phyloP scores from a whole-genome alignment of 257 asterid species.

The Solanum bulbocastanum region DNA sequence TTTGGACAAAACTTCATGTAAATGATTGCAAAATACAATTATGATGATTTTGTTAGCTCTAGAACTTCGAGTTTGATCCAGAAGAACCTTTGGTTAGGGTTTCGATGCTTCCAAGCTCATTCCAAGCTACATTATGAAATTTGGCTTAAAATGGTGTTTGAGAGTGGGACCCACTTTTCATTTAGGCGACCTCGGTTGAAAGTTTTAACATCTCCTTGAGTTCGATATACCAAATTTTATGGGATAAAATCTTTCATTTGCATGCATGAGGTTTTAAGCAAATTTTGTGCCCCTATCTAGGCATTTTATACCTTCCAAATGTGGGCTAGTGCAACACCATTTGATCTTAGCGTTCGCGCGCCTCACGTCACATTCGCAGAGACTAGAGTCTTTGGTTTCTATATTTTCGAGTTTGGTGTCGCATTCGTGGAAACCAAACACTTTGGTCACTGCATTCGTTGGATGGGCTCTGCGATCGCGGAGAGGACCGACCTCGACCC shows the following conservation, averaged over 20 bases:
- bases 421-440: neutral
- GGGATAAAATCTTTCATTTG: neutral
- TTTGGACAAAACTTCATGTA: neutral
- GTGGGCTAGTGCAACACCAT: neutral
- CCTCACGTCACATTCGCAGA: neutral
- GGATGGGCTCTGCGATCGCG: neutral
- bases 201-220: neutral
- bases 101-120: neutral
- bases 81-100: neutral
- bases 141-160: neutral
- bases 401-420: neutral
- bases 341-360: neutral
- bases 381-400: neutral
- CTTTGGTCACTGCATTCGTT: neutral
- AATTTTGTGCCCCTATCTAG: neutral
- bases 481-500: neutral
- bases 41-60: neutral
- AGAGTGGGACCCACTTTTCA: neutral
- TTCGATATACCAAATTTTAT: fast-evolving
- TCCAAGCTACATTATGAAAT: neutral
- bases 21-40: neutral
- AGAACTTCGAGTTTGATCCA: neutral
- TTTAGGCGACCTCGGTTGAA: neutral
- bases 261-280: fast-evolving
- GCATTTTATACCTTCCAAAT: neutral